Evolutionary conservation across 257 asterid species (phyloP).

Genomic region (Ballota nigra): DNA sequence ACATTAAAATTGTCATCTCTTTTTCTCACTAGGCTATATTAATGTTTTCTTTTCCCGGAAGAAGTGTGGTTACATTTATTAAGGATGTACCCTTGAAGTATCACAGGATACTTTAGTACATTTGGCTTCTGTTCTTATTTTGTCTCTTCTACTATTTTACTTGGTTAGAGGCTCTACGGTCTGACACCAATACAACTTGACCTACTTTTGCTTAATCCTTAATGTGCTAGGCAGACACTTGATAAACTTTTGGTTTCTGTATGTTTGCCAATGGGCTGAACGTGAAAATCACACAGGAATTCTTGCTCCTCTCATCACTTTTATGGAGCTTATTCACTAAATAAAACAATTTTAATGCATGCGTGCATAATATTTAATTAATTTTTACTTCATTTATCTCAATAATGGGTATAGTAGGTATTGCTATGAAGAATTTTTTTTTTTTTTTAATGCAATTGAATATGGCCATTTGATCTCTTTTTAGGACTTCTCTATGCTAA

Average conservation of each 20-base stretch:
- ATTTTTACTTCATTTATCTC: not conserved
- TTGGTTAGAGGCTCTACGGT: not conserved
- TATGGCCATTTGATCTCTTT: not conserved
- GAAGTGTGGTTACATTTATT: not conserved
- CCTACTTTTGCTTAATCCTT: slow-evolving; percentile 1
- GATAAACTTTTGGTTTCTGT: not conserved
- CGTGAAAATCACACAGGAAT: not conserved
- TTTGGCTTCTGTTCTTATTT: slow-evolving; percentile 2
- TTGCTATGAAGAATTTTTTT: not conserved
- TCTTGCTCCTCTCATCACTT: not conserved
- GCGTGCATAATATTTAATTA: not conserved
- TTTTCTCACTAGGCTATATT: not conserved
- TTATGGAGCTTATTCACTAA: not conserved
- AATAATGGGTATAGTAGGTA: slow-evolving; percentile 1
- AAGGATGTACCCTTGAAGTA: not conserved
- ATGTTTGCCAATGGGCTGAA: not conserved
- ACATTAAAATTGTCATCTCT: not conserved
- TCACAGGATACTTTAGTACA: not conserved
- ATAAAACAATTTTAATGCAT: not conserved
- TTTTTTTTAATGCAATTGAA: not conserved
- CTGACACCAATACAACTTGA: not conserved
- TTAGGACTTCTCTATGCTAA: not conserved
- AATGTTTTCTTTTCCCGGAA: not conserved
- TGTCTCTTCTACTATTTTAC: not conserved
- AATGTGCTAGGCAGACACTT: not conserved